phyloP scores from a whole-genome alignment of 2,329 filamentous ascomycete species.

The Fusarium tricinctum region DNA sequence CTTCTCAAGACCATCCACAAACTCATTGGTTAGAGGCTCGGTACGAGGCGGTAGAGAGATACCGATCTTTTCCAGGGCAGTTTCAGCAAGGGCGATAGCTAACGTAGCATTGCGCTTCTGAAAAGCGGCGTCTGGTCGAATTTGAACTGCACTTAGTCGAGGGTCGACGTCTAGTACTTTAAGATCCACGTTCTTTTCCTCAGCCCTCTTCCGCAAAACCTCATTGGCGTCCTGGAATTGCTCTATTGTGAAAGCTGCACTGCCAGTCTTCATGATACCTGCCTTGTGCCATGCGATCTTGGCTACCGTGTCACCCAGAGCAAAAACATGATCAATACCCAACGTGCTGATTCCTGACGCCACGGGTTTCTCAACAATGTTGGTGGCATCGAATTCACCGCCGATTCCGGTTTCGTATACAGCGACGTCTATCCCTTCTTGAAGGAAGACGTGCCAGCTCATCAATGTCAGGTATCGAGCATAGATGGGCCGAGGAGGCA shows the following conservation, averaged over 20 bases:
- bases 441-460: slow-evolving; percentile 75
- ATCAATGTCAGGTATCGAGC: slow-evolving; percentile 75
- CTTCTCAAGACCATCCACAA: slow-evolving; percentile 79
- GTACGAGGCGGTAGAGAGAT: slow-evolving; percentile 47
- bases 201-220: slow-evolving; percentile 65
- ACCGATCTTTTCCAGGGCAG: slow-evolving; percentile 62
- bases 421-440: slow-evolving; percentile 72
- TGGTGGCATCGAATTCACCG: slow-evolving; percentile 78
- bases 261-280: slow-evolving; percentile 75
- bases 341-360: slow-evolving; percentile 75
- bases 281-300: slow-evolving; percentile 82
- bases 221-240: slow-evolving; percentile 62
- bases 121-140: slow-evolving; percentile 68
- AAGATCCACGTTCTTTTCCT: slow-evolving; percentile 65
- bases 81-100: slow-evolving; percentile 66
- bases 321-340: slow-evolving; percentile 76
- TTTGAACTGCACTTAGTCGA: slow-evolving; percentile 61
- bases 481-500: slow-evolving; percentile 66
- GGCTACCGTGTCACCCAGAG: slow-evolving; percentile 72
- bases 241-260: slow-evolving; percentile 69
- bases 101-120: slow-evolving; percentile 71
- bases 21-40: slow-evolving; percentile 69
- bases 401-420: slow-evolving; percentile 78
- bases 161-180: slow-evolving; percentile 62
- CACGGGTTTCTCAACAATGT: slow-evolving; percentile 70